Conservation (phyloP, 768 basidiomycete genomes). For the Hypholoma sublateritium region DNA sequence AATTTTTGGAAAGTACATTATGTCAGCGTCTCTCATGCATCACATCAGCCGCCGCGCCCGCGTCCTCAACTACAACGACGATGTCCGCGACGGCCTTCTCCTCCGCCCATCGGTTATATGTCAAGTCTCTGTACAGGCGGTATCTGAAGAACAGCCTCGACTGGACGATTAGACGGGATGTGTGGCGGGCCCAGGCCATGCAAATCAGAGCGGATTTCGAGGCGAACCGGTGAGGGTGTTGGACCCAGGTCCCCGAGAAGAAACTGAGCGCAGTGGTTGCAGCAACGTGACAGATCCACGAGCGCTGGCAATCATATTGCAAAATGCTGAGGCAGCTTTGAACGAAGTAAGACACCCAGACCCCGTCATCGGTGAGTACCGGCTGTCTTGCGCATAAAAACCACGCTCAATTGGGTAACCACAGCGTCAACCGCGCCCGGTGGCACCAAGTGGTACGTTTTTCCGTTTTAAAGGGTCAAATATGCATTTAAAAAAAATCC, state of each 20-base stretch:
- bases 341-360: conserved; percentile 79
- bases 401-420: conserved; percentile 17
- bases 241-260: not conserved
- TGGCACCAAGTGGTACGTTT: conserved; percentile 91
- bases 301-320: conserved; percentile 72
- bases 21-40: conserved; percentile 19
- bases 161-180: conserved; percentile 84
- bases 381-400: conserved; percentile 1
- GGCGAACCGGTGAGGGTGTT: conserved; percentile 61
- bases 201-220: conserved; percentile 93
- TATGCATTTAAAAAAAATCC: conserved; percentile 8
- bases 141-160: conserved; percentile 84
- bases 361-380: conserved; percentile 83
- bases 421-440: conserved; percentile 81
- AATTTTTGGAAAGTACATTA: conserved; percentile 20
- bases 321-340: conserved; percentile 76
- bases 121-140: conserved; percentile 90
- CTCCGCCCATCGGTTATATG: conserved; percentile 75
- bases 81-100: conserved; percentile 56
- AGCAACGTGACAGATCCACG: conserved; percentile 87
- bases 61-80: conserved; percentile 38
- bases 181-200: conserved; percentile 85
- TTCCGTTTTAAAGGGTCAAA: not conserved
- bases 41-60: not conserved
- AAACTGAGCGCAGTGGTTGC: conserved; percentile 8